Evolutionary conservation across 495 filamentous ascomycete genomes (phyloP).

Genomic region (Podospora appendiculata): DNA sequence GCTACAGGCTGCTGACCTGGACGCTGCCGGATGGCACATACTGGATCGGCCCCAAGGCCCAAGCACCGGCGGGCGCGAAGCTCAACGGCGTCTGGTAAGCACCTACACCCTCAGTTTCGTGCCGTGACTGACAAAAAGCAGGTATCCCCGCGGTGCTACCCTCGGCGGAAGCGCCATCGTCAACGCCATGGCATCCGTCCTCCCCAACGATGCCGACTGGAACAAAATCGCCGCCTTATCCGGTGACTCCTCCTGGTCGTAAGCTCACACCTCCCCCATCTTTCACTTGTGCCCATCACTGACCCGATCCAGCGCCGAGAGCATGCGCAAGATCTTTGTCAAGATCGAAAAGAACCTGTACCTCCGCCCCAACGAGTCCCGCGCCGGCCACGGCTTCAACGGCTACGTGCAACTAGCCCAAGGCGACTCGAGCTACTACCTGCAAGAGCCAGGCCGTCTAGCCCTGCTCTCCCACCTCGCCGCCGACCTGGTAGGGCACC

Average conservation of each 20-base stretch:
- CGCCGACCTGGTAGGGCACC: constrained; percentile 11
- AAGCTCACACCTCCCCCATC: constrained; percentile 11
- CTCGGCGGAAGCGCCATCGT: constrained; percentile 28
- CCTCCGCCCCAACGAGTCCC: constrained; percentile 28
- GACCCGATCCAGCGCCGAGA: constrained; percentile 7
- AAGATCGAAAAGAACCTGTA: constrained; percentile 49
- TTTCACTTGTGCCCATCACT: not conserved
- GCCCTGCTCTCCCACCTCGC: constrained; percentile 26
- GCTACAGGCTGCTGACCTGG: constrained; percentile 31
- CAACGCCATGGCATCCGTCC: constrained; percentile 1
- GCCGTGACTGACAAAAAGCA: constrained; percentile 8
- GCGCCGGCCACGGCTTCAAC: constrained; percentile 44
- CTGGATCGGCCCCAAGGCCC: constrained; percentile 16
- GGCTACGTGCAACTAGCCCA: constrained; percentile 41
- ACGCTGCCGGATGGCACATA: constrained; percentile 18
- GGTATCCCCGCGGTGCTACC: constrained; percentile 40
- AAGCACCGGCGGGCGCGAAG: constrained; percentile 29
- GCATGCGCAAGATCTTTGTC: constrained; percentile 39
- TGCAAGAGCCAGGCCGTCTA: constrained; percentile 22
- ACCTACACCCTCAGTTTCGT: not conserved
- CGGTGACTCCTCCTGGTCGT: constrained; percentile 36
- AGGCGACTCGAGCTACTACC: constrained; percentile 31
- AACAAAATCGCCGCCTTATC: constrained; percentile 36
- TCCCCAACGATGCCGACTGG: constrained; percentile 37
- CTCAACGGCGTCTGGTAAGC: constrained; percentile 30